These are phyloP conservation scores for Coprinopsis sp. DNA, from an alignment of 768 basidiomycete species.

Conservation along the genomic window DNA sequence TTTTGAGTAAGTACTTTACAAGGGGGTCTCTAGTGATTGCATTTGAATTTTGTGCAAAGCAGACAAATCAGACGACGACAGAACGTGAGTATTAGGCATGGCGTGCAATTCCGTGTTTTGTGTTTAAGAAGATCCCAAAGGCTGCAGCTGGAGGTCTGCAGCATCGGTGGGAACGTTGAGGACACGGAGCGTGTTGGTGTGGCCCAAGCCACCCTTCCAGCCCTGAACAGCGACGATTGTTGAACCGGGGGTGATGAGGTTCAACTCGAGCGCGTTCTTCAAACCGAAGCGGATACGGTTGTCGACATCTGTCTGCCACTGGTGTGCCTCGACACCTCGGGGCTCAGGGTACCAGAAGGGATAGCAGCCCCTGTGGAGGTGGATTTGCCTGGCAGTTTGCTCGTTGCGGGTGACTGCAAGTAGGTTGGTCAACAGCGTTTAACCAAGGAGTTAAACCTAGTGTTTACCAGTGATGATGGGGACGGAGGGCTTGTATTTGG, in stretches of 20 bases:
- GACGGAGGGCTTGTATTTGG: slow-evolving; percentile 90
- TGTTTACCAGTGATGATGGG: slow-evolving; percentile 82
- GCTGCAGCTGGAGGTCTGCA: slow-evolving; percentile 74
- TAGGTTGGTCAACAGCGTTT: not conserved
- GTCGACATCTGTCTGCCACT: slow-evolving; percentile 98
- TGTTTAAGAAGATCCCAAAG: slow-evolving; percentile 33
- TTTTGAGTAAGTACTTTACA: too few relatives aligned
- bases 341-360: slow-evolving; percentile 96
- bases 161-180: slow-evolving; percentile 77
- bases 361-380: slow-evolving; percentile 94
- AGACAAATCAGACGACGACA: not conserved
- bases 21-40: too few relatives aligned
- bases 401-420: slow-evolving; percentile 85
- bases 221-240: slow-evolving; percentile 96
- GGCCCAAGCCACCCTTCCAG: slow-evolving; percentile 98
- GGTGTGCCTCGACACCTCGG: slow-evolving; percentile 78
- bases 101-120: not conserved
- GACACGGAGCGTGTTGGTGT: slow-evolving; percentile 88
- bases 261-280: slow-evolving; percentile 74
- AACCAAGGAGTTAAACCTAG: not conserved
- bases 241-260: slow-evolving; percentile 82
- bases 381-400: slow-evolving; percentile 94
- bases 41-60: too few relatives aligned
- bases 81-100: too few relatives aligned
- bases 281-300: slow-evolving; percentile 89